Base-by-base conservation (phyloP, 2,329 filamentous ascomycete species). In the Fusarium sp. region DNA sequence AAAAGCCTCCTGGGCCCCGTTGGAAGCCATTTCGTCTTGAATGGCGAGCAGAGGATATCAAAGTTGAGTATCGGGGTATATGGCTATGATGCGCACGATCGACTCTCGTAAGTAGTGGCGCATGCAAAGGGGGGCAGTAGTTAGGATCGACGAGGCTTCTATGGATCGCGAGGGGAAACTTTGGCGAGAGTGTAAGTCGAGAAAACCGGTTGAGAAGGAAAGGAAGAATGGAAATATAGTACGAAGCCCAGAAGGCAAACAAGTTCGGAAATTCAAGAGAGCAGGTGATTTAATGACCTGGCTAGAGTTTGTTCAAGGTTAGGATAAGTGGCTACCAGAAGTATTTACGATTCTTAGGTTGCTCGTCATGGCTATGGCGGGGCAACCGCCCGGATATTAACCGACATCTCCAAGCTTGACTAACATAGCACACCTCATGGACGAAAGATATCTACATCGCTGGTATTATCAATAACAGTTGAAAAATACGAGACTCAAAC, bases 1-100 rank as follows among this genome's bases (percentile, higher is more conserved):
- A 84, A 96, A 97, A 83, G 90, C 89, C 84, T 93, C 90, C 83
- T 90, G 88, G 75, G 87, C 85, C 76, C 87, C 86, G 82, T 88
- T 90, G 78, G 88, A 83, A 81, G 93, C 91, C 93, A 96, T 96
- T 81, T 73, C 48, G 65, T 70, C 72, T 70, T 70, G 68, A 66
- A 64, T 52, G 61, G 62, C 48, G 42, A 61, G 42, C 42, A 60
- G 30, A 41, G 34, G 36, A 41, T 60, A 47, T 26, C 30, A 48
- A 36, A 26, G 20, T 50, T 47, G 50, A 52, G 28, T 45, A 48
- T 65, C 62, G 39, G 56, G 44, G 42, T 51, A 62, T 57, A 42
- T 70, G 55, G 54, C 56, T 70, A 61, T 64, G 70, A 67, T 77
- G 77, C 68, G 70, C 68, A 72, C 76, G 64, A 73, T 75, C 55